Conservation (phyloP, 495 filamentous ascomycete species). For the Podospora didyma region DNA sequence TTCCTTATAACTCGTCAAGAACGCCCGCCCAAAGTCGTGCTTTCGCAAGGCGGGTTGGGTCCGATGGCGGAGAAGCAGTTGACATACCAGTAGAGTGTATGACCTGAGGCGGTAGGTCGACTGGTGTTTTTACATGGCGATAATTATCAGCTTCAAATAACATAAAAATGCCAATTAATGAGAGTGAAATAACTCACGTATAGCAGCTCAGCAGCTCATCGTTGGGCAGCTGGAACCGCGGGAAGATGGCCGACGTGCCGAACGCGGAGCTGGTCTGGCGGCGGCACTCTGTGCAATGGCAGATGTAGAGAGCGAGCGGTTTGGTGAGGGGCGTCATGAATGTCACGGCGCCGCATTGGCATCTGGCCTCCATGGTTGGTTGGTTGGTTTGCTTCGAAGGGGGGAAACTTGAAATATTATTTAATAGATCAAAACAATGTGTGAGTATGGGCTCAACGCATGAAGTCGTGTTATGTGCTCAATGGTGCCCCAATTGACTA, state of each 20-base stretch:
- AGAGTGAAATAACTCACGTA: slow-evolving; percentile 38
- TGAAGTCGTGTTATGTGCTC: no score
- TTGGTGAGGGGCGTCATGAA: slow-evolving; percentile 57
- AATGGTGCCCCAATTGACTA: no score
- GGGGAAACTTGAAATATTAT: no score
- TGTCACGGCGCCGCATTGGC: slow-evolving; percentile 58
- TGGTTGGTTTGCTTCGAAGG: not conserved
- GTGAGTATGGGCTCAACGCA: no score
- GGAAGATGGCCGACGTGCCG: slow-evolving; percentile 65
- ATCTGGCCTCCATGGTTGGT: slow-evolving; percentile 48
- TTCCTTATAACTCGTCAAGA: no score
- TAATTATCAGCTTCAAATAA: no score
- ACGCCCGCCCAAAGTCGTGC: no score
- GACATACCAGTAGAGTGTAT: slow-evolving; percentile 44
- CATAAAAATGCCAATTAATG: no score
- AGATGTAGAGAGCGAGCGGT: slow-evolving; percentile 60
- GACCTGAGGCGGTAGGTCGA: slow-evolving; percentile 39
- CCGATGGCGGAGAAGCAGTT: no score
- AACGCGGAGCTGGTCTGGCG: slow-evolving; percentile 65
- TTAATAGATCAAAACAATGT: no score
- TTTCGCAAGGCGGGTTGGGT: no score
- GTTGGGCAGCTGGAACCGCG: slow-evolving; percentile 49
- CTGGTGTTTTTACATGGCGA: slow-evolving; percentile 14
- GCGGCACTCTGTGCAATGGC: slow-evolving; percentile 65
- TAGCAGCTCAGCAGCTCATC: slow-evolving; percentile 42